Percentiles rank a stretch among this genome's conserved stretches.
phyloP scores from a whole-genome alignment of 2,329 filamentous ascomycete species.

The Rugonectria rugulosa region DNA sequence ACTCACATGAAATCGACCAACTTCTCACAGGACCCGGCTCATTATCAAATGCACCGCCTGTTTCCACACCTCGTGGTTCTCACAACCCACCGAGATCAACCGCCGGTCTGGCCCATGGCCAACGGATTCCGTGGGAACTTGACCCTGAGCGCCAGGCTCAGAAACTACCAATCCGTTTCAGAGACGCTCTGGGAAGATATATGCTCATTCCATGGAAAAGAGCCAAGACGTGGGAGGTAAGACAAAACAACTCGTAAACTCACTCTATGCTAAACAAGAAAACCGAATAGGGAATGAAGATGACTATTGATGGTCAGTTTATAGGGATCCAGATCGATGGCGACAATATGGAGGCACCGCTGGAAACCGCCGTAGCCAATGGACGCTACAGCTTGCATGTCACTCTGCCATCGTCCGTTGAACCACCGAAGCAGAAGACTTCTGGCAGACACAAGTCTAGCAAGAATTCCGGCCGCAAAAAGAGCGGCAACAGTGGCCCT shows the following conservation, averaged over 20 bases:
- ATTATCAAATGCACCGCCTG: conserved; percentile 6
- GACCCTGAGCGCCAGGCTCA: conserved; percentile 23
- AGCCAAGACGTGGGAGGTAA: conserved; percentile 27
- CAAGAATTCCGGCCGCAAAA: neutral
- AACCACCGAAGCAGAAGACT: conserved; percentile 10
- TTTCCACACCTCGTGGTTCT: neutral
- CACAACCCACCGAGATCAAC: neutral
- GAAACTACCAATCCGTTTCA: conserved; percentile 19
- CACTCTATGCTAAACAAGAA: neutral
- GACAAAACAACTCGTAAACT: neutral
- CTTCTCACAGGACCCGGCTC: conserved; percentile 4
- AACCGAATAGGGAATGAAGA: conserved; percentile 23
- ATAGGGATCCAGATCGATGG: conserved; percentile 4
- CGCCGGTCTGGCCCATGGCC: conserved; percentile 10
- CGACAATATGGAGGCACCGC: conserved; percentile 3
- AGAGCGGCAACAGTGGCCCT: neutral
- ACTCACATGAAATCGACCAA: neutral
- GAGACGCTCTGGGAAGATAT: conserved; percentile 14
- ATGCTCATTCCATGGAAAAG: conserved; percentile 24
- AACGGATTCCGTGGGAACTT: conserved; percentile 23
- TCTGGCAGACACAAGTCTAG: neutral
- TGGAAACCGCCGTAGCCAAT: conserved; percentile 6
- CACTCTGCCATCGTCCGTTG: conserved; percentile 12
- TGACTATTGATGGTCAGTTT: conserved; percentile 23
- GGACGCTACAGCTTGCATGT: conserved; percentile 18